Evolutionary conservation across 2,329 filamentous ascomycete genomes (phyloP), one percentile per base, ranked within the genome.

Genomic region (Alternaria hordeiaustralica): DNA sequence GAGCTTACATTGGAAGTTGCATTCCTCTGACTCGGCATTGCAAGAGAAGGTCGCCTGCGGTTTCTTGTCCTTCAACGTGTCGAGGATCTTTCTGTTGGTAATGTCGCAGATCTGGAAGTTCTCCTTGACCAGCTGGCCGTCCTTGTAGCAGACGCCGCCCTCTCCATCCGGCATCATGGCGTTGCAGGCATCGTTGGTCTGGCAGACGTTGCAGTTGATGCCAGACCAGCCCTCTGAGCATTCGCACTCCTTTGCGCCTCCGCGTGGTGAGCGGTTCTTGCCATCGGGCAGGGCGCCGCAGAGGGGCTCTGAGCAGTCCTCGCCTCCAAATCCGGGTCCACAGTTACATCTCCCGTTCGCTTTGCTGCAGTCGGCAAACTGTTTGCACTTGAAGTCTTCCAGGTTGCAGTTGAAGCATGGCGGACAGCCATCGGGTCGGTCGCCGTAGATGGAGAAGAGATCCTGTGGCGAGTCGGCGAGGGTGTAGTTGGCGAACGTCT

Each of bases 51-150:
- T 99, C 23, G 96, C 96, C 80, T 99, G 92, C 0, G 96, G 94
- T 62, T 92, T 91, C 81, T 94, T 88, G 47, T 91, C 90, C 73
- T 94, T 92, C 53, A 99, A 86, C 76, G 95, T 89, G 66, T 94
- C 89, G 59, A 95, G 85, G 75, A 99, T 99, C 84, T 97, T 96
- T 80, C 89, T 88, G 83, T 99, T 99, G 60, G 94, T 98, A 69
- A 99, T 96, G 80, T 96, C 93, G 82, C 96, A 99, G 84, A 97
- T 96, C 82, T 99, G 96, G 82, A 94, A 95, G 83, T 98, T 99
- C 81, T 96, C 89, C 73, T 96, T 94, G 67, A 98, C 90, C 11
- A 96, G 90, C 70, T 97, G 89, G 49, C 95, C 95, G 71, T 95
- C 90, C 75, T 92, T 91, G 79, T 97, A 98, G 83, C 96, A 99